A percentile compares a stretch with the other conserved stretches of the same genome.
These are phyloP conservation scores for Podaxis carcinomalis DNA, from an alignment of 768 basidiomycete genomes.

Conservation along the genomic window DNA sequence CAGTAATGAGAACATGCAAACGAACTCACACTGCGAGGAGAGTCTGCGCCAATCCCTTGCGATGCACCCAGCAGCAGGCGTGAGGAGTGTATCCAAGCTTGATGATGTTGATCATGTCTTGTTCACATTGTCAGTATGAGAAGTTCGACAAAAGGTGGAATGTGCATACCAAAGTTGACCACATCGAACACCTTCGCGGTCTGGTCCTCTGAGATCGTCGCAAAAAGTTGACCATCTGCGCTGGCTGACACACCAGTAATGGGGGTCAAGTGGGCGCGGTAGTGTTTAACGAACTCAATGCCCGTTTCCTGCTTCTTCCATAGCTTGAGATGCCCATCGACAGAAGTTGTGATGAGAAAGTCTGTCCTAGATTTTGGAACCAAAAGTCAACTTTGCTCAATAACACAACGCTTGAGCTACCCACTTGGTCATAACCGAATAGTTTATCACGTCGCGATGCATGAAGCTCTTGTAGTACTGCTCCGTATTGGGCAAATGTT, in stretches of 20 bases:
- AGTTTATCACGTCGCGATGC: slow-evolving; percentile 92
- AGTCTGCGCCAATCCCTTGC: slow-evolving; percentile 80
- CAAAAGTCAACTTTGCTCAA: neutral
- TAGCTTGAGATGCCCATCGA: slow-evolving; percentile 94
- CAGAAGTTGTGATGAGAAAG: slow-evolving; percentile 90
- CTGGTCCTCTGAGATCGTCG: slow-evolving; percentile 88
- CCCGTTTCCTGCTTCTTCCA: slow-evolving; percentile 98
- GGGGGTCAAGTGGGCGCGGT: slow-evolving; percentile 84
- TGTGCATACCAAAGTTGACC: slow-evolving; percentile 84
- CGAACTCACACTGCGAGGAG: slow-evolving; percentile 77
- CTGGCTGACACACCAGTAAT: slow-evolving; percentile 81
- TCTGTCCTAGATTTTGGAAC: slow-evolving; percentile 60
- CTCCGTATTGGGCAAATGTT: slow-evolving; percentile 87
- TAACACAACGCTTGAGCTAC: slow-evolving; percentile 16
- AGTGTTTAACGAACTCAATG: slow-evolving; percentile 98
- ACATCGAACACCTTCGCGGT: slow-evolving; percentile 96
- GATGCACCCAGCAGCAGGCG: slow-evolving; percentile 94
- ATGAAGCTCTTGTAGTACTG: slow-evolving; percentile 98
- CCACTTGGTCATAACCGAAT: slow-evolving; percentile 83
- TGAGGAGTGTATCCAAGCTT: slow-evolving; percentile 83
- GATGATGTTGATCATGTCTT: slow-evolving; percentile 99
- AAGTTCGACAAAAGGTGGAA: neutral
- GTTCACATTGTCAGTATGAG: neutral
- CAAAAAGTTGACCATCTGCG: slow-evolving; percentile 88
- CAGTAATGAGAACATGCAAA: neutral